Percentiles rank a stretch among this genome's conserved stretches.
These are phyloP conservation scores for Metschnikowia santaceciliae DNA, from an alignment of 805 yeast species.

Conservation along the genomic window DNA sequence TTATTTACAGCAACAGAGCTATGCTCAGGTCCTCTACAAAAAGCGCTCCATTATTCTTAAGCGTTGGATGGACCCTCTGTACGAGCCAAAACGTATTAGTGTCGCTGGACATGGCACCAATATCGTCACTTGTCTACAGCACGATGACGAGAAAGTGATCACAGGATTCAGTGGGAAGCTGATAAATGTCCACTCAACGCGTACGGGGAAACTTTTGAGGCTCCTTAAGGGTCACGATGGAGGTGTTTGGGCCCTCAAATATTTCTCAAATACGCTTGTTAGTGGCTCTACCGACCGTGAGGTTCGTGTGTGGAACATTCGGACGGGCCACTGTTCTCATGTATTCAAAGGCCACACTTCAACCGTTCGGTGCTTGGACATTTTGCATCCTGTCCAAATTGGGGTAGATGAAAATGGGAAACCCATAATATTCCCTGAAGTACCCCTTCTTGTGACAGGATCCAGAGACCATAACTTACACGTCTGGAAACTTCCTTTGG, in stretches of 20 bases:
- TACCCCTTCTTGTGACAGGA: slow-evolving; percentile 59
- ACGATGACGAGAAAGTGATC: slow-evolving; percentile 83
- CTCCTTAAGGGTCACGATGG: slow-evolving; percentile 88
- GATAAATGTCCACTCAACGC: slow-evolving; percentile 76
- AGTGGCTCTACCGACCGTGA: slow-evolving; percentile 95
- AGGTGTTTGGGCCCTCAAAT: slow-evolving; percentile 98
- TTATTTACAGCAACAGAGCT: slow-evolving; percentile 19
- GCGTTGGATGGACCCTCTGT: slow-evolving; percentile 79
- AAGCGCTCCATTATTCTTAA: slow-evolving; percentile 52
- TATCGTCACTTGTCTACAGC: slow-evolving; percentile 93
- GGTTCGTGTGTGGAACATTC: slow-evolving; percentile 89
- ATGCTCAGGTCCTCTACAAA: slow-evolving; percentile 55
- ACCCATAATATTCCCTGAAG: slow-evolving; percentile 53
- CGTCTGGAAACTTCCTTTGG: slow-evolving; percentile 56
- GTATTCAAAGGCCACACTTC: slow-evolving; percentile 89
- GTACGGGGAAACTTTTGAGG: slow-evolving; percentile 59
- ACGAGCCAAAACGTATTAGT: slow-evolving; percentile 62
- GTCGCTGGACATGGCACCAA: slow-evolving; percentile 62
- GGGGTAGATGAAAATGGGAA: slow-evolving; percentile 60
- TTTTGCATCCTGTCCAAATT: slow-evolving; percentile 61
- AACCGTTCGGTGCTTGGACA: slow-evolving; percentile 88
- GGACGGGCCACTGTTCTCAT: slow-evolving; percentile 83
- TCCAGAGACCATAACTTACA: slow-evolving; percentile 43
- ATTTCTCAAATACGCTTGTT: slow-evolving; percentile 75
- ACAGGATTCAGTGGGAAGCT: slow-evolving; percentile 89